Evolutionary conservation across 2,329 filamentous ascomycete species (phyloP), one percentile per base, ranked within the genome.

Genomic region (Geosmithia flava): DNA sequence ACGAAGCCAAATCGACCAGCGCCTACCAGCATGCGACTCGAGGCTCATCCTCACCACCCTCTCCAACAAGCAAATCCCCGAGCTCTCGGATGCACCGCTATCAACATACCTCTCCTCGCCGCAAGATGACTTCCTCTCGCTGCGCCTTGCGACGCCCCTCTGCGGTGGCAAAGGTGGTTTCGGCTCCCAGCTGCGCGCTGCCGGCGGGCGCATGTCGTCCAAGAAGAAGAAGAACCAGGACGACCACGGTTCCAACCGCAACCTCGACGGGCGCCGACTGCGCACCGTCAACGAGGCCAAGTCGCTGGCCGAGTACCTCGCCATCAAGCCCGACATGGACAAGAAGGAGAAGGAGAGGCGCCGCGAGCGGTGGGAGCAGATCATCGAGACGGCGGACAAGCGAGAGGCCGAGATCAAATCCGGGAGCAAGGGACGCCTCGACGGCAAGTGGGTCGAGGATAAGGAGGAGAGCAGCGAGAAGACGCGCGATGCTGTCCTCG

Each of bases 161-260:
- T 86, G 84, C 56, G 93, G 94, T 69, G 94, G 94, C 62, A 98
- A 98, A 63, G 93, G 93, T 65, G 93, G 93, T 59, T 98, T 98
- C 62, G 93, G 93, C 48, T 97, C 91, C 2, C 94, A 98, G 65
- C 81, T 98, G 39, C 87, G 94, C 60, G 93, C 94, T 0, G 93
- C 93, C 3, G 93, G 94, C 61, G 93, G 94, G 41, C 91, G 94
- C 69, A 98, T 98, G 93, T 95, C 89, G 2, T 91, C 87, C n/a
- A 78, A 79, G 58, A 94, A 94, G 71, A 93, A 91, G 74, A 83
- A 83, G 59, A 83, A 37, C 33, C 80, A 86, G 56, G 88, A 95
- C 39, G 83, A 88, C 52, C 91, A 94, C 59, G 90, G 82, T 20
- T 96, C 90, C 2, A 95, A 87, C 60, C 81, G 93, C 53, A 98